Conservation (phyloP, 805 yeast genomes). For the Candida insectalens region DNA sequence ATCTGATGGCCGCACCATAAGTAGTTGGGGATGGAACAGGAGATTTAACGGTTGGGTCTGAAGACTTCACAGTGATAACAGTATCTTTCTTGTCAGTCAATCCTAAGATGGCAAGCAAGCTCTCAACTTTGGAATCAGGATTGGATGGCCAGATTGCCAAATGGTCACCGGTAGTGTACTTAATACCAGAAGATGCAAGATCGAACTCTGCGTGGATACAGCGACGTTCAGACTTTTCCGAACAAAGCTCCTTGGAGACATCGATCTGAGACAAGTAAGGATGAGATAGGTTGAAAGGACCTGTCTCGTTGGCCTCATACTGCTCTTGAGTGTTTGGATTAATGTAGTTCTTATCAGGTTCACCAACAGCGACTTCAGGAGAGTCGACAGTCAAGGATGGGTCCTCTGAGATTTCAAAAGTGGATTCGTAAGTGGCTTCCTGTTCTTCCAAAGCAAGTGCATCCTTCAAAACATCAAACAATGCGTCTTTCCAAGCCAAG, state of each 20-base stretch:
- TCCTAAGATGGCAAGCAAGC: constrained; percentile 55
- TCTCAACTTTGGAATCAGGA: constrained; percentile 61
- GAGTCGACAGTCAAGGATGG: constrained; percentile 21
- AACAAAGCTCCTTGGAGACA: constrained; percentile 60
- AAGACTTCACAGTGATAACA: constrained; percentile 54
- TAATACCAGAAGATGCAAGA: constrained; percentile 59
- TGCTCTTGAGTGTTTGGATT: constrained; percentile 25
- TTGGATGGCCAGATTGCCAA: constrained; percentile 93
- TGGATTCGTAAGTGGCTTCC: constrained; percentile 72
- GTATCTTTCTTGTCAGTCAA: constrained; percentile 40
- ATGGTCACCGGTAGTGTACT: constrained; percentile 93
- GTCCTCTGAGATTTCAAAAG: constrained; percentile 33
- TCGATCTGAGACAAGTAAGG: constrained; percentile 73
- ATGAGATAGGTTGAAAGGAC: constrained; percentile 74
- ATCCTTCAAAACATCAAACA: constrained; percentile 56
- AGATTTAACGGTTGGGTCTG: constrained; percentile 55
- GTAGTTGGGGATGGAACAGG: constrained; percentile 73
- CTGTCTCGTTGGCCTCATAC: constrained; percentile 30
- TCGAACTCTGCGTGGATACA: constrained; percentile 92
- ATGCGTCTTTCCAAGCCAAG: constrained; percentile 80
- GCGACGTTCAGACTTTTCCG: constrained; percentile 44
- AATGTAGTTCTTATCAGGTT: constrained; percentile 56
- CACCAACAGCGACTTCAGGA: constrained; percentile 62
- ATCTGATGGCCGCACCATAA: constrained; percentile 76
- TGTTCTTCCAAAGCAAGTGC: constrained; percentile 65